A percentile compares a stretch with the other conserved stretches of the same genome.
These are phyloP conservation scores for Phytopythium sindhum DNA, from an alignment of 352 stramenopile genomes.

Conservation along the genomic window DNA sequence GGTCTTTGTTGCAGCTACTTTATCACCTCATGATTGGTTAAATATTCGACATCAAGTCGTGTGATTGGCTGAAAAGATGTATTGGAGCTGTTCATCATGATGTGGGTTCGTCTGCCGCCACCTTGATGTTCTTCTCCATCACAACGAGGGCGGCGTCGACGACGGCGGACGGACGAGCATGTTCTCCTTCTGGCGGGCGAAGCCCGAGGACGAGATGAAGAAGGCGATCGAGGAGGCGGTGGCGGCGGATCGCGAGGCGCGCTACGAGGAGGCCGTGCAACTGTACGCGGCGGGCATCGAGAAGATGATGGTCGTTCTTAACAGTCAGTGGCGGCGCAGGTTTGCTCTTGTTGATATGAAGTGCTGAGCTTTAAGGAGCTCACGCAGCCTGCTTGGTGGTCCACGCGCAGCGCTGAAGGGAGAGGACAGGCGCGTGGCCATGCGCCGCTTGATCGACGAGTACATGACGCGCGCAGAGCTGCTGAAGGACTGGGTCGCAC, in stretches of 20 bases:
- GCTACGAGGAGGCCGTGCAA: slow-evolving; percentile 52
- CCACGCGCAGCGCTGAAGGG: slow-evolving; percentile 27
- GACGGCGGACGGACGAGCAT: slow-evolving; percentile 15
- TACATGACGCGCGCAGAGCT: slow-evolving; percentile 79
- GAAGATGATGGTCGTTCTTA: slow-evolving; percentile 45
- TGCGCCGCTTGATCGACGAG: slow-evolving; percentile 61
- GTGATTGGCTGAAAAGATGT: slow-evolving; percentile 18
- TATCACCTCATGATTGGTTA: neutral
- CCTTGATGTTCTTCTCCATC: neutral
- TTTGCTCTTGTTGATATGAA: too few relatives aligned
- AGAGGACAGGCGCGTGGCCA: slow-evolving; percentile 28
- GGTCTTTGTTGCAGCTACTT: slow-evolving; percentile 3
- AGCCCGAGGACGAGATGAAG: slow-evolving; percentile 39
- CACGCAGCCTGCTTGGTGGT: slow-evolving; percentile 1
- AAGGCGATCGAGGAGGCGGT: slow-evolving; percentile 52
- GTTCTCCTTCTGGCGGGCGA: slow-evolving; percentile 28
- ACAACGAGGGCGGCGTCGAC: neutral
- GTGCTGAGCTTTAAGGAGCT: neutral
- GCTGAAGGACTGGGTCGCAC: slow-evolving; percentile 43
- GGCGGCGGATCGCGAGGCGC: slow-evolving; percentile 39
- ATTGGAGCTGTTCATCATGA: slow-evolving; percentile 9
- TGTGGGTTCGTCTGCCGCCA: neutral
- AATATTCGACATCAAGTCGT: neutral
- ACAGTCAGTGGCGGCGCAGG: neutral
- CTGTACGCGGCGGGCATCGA: slow-evolving; percentile 76